These are phyloP conservation scores for Exophiala bonariae DNA, from an alignment of 2,329 filamentous ascomycete species.

Conservation along the genomic window DNA sequence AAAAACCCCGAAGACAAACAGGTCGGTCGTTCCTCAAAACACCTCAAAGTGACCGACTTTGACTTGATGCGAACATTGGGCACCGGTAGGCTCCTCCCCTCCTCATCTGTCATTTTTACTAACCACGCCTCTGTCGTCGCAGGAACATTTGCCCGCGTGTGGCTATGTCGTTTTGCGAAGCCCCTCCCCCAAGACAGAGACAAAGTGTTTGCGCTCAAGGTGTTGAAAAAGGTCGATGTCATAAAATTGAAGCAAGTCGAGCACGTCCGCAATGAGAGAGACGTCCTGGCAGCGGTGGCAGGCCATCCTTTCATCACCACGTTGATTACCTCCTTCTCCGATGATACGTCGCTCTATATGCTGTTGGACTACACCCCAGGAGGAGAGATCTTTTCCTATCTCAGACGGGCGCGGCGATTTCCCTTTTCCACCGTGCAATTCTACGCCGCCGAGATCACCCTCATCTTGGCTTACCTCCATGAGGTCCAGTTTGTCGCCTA, in stretches of 20 bases:
- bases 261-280: constrained; percentile 67
- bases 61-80: constrained; percentile 50
- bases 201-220: constrained; percentile 51
- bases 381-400: constrained; percentile 66
- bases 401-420: constrained; percentile 62
- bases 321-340: constrained; percentile 64
- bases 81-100: constrained; percentile 39
- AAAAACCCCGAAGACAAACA: constrained; percentile 39
- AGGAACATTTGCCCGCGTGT: constrained; percentile 55
- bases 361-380: constrained; percentile 67
- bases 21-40: constrained; percentile 38
- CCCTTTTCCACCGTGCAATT: constrained; percentile 60
- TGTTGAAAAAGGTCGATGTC: constrained; percentile 52
- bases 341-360: constrained; percentile 59
- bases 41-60: constrained; percentile 45
- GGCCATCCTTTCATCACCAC: constrained; percentile 68
- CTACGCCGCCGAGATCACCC: constrained; percentile 66
- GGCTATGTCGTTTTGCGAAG: constrained; percentile 46
- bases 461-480: constrained; percentile 66
- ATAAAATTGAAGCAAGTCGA: constrained; percentile 67
- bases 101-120: constrained; percentile 21
- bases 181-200: constrained; percentile 34
- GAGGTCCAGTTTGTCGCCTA: constrained; percentile 65
- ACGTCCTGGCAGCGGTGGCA: constrained; percentile 61
- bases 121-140: not conserved